These are phyloP conservation scores for Metarhizium brunneum DNA, from an alignment of 2,329 filamentous ascomycete species.

Conservation along the genomic window DNA sequence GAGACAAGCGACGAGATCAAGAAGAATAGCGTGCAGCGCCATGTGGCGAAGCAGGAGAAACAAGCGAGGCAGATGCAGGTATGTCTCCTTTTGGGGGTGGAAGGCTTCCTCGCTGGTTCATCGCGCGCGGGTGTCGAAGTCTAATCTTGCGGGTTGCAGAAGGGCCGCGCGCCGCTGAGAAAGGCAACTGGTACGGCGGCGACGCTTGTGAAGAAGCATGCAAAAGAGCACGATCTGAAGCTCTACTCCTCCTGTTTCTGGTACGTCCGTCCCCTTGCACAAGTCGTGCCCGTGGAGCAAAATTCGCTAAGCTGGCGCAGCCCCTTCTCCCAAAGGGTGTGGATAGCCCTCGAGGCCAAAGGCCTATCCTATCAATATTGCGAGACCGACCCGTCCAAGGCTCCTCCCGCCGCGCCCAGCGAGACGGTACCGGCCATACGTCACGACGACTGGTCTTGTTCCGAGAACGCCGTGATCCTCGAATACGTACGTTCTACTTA, in stretches of 20 bases:
- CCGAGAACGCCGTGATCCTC: conserved; percentile 73
- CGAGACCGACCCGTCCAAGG: conserved; percentile 73
- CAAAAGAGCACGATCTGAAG: conserved; percentile 62
- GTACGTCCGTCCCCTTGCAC: conserved; percentile 32
- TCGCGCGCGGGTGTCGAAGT: neutral
- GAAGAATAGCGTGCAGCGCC: conserved; percentile 67
- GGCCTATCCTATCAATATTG: conserved; percentile 75
- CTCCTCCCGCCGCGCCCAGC: conserved; percentile 59
- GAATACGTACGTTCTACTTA: conserved; percentile 57
- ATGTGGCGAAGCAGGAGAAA: conserved; percentile 54
- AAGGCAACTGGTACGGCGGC: conserved; percentile 64
- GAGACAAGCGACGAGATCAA: conserved; percentile 71
- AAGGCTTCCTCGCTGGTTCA: neutral
- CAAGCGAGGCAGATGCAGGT: conserved; percentile 46
- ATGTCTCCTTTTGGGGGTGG: conserved; percentile 3
- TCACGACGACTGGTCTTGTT: conserved; percentile 72
- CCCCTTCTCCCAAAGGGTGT: conserved; percentile 79
- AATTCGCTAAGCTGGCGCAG: conserved; percentile 26
- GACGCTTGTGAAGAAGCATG: conserved; percentile 59
- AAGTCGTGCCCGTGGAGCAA: neutral
- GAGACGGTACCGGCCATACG: conserved; percentile 36
- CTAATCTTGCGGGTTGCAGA: conserved; percentile 31
- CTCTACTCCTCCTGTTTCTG: conserved; percentile 80
- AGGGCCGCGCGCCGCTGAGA: conserved; percentile 50
- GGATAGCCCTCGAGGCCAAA: conserved; percentile 80